A percentile compares a stretch with the other conserved stretches of the same genome.
Evolutionary conservation across 1,139 yeast species (phyloP).

Genomic region (Taiozyma onychis): DNA sequence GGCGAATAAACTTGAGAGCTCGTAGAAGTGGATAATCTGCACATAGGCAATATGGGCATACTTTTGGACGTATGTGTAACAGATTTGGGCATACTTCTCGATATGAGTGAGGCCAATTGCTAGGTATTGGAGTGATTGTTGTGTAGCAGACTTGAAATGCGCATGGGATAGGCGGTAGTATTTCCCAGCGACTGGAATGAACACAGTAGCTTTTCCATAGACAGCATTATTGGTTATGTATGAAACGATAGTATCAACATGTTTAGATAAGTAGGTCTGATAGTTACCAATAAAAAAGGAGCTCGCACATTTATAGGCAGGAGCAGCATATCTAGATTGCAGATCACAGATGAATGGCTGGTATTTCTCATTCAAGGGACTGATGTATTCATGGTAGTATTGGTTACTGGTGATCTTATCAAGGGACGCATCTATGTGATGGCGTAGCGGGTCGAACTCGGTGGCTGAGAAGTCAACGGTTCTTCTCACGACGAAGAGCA

Average conservation of each 20-base stretch:
- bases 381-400: slow-evolving; percentile 15
- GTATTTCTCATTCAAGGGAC: slow-evolving; percentile 11
- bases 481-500: slow-evolving; percentile 2
- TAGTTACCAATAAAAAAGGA: slow-evolving; percentile 7
- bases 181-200: slow-evolving; percentile 4
- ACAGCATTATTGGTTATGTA: slow-evolving; percentile 9
- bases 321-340: slow-evolving; percentile 9
- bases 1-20: neutral
- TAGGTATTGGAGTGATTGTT: neutral
- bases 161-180: neutral
- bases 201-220: slow-evolving; percentile 1
- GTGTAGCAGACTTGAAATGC: slow-evolving; percentile 1
- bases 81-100: neutral
- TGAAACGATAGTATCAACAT: slow-evolving; percentile 5
- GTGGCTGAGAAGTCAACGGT: slow-evolving; percentile 17
- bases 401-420: slow-evolving; percentile 1
- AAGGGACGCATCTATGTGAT: slow-evolving; percentile 2
- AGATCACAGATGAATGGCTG: slow-evolving; percentile 7
- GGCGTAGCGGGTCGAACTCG: slow-evolving; percentile 19
- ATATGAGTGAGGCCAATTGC: neutral
- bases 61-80: neutral
- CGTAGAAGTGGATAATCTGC: neutral
- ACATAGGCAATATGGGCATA: neutral
- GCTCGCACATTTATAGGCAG: slow-evolving; percentile 5
- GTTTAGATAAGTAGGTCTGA: slow-evolving; percentile 9